Percentiles rank a stretch among this genome's conserved stretches.
Evolutionary conservation across 2,329 filamentous ascomycete species (phyloP).

Genomic region (Aspergillus thermomutatus): DNA sequence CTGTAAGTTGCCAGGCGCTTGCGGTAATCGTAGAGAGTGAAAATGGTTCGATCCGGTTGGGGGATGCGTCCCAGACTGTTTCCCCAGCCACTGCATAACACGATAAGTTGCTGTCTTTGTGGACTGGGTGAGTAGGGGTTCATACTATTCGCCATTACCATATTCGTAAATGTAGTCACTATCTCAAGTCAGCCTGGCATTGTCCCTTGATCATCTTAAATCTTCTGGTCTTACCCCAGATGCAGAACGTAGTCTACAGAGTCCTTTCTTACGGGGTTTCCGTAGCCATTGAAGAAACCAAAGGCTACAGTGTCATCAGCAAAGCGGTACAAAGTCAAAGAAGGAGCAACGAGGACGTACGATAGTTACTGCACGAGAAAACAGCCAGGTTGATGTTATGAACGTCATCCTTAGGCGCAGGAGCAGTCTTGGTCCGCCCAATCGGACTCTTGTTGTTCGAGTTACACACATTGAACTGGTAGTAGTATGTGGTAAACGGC

Average conservation of each 20-base stretch:
- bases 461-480: slow-evolving; percentile 67
- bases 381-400: slow-evolving; percentile 61
- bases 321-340: not conserved
- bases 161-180: slow-evolving; percentile 67
- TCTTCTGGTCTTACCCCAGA: slow-evolving; percentile 27
- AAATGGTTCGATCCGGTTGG: slow-evolving; percentile 51
- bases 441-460: slow-evolving; percentile 60
- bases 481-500: slow-evolving; percentile 62
- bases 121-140: slow-evolving; percentile 8
- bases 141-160: slow-evolving; percentile 35
- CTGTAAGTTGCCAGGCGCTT: slow-evolving; percentile 57
- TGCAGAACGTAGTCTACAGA: slow-evolving; percentile 60
- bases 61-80: slow-evolving; percentile 52
- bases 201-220: not conserved
- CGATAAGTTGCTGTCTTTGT: not conserved
- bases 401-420: slow-evolving; percentile 54
- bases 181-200: slow-evolving; percentile 1
- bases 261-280: slow-evolving; percentile 58
- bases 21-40: slow-evolving; percentile 51
- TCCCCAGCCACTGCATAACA: slow-evolving; percentile 43
- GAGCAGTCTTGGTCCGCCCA: slow-evolving; percentile 69
- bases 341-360: slow-evolving; percentile 33
- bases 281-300: slow-evolving; percentile 60
- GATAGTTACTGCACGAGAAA: slow-evolving; percentile 69
- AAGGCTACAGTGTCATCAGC: slow-evolving; percentile 34